Percentiles rank a stretch among this genome's conserved stretches.
Conservation (phyloP, 2,329 filamentous ascomycete species). For the Botrytis cinerea region DNA sequence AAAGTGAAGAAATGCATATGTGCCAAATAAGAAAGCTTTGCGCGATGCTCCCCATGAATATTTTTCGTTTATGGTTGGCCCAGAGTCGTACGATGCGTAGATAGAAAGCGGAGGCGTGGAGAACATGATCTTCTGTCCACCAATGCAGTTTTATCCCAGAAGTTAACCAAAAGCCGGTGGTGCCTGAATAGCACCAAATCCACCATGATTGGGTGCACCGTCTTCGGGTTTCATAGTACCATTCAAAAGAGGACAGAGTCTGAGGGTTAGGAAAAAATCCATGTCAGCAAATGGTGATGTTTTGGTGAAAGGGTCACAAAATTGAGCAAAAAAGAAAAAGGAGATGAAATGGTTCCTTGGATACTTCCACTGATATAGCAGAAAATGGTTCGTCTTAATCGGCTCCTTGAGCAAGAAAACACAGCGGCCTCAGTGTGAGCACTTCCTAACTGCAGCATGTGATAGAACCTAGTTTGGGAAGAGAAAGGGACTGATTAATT, state of each 20-base stretch:
- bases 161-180: slow-evolving; percentile 17
- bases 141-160: not conserved
- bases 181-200: slow-evolving; percentile 52
- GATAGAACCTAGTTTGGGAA: slow-evolving; percentile 15
- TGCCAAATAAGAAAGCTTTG: not conserved
- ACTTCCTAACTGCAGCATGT: slow-evolving; percentile 2
- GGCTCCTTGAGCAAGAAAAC: slow-evolving; percentile 26
- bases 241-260: slow-evolving; percentile 82
- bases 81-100: slow-evolving; percentile 18
- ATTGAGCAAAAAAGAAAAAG: not conserved
- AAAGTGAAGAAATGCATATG: not conserved
- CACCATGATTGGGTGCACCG: slow-evolving; percentile 55
- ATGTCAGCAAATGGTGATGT: slow-evolving; percentile 21
- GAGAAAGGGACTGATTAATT: slow-evolving; percentile 21
- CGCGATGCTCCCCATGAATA: not conserved
- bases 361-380: not conserved
- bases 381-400: not conserved
- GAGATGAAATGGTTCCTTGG: not conserved
- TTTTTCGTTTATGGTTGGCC: not conserved
- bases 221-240: slow-evolving; percentile 71
- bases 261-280: slow-evolving; percentile 44
- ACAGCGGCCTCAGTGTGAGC: slow-evolving; percentile 15
- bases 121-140: not conserved
- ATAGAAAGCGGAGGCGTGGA: slow-evolving; percentile 19
- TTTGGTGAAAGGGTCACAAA: not conserved